These are phyloP conservation scores for Candida maris DNA, from an alignment of 805 yeast species.

Conservation along the genomic window DNA sequence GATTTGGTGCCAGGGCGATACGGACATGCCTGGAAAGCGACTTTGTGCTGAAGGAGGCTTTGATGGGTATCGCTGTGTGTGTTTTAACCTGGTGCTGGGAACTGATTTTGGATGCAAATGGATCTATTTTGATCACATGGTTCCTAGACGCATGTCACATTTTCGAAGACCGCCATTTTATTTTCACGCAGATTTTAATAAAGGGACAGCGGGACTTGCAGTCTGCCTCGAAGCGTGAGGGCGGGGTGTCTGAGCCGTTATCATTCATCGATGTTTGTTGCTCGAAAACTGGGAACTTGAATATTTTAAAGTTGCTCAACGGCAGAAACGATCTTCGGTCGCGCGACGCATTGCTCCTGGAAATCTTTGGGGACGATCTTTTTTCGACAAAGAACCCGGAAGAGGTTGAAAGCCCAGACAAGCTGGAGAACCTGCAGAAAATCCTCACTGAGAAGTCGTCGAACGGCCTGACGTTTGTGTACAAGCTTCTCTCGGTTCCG, in stretches of 20 bases:
- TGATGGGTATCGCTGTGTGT: constrained; percentile 67
- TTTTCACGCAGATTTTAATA: constrained; percentile 38
- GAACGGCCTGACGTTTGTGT: constrained; percentile 74
- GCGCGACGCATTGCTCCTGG: constrained; percentile 56
- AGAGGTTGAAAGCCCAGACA: constrained; percentile 19
- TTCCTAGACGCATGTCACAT: constrained; percentile 75
- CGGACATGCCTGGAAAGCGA: constrained; percentile 88
- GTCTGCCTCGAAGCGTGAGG: constrained; percentile 1
- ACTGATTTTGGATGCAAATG: constrained; percentile 79
- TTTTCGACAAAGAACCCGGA: constrained; percentile 20
- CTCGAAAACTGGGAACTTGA: constrained; percentile 72
- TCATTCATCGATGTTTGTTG: constrained; percentile 26
- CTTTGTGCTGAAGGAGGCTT: constrained; percentile 62
- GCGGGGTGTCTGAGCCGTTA: constrained; percentile 3
- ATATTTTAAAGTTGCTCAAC: constrained; percentile 74
- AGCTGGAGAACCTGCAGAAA: constrained; percentile 32
- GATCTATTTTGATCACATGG: constrained; percentile 90
- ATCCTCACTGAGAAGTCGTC: constrained; percentile 59
- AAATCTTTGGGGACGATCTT: constrained; percentile 54
- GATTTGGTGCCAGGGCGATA: constrained; percentile 94
- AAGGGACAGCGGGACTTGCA: constrained; percentile 13
- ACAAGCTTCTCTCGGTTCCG: constrained; percentile 75
- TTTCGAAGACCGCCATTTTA: constrained; percentile 57
- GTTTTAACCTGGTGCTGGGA: constrained; percentile 76
- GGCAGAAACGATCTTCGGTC: constrained; percentile 62